phyloP scores from a whole-genome alignment of 371 early-diverging fungal genomes.

The Mucor irregularis region DNA sequence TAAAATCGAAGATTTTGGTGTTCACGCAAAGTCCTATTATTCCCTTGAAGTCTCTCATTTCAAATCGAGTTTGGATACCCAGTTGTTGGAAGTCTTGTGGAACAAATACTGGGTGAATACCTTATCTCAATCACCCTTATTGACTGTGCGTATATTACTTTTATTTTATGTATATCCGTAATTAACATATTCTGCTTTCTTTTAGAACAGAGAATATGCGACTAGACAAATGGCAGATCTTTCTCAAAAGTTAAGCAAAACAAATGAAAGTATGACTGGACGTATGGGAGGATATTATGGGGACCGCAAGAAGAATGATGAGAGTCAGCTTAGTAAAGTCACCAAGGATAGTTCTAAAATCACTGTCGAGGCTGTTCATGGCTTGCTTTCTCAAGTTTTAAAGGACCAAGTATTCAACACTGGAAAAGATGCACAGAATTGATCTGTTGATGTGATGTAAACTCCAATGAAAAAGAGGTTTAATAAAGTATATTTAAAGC shows the following conservation, averaged over 20 bases:
- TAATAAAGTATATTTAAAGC: too few species aligned
- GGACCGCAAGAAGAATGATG: constrained; percentile 66
- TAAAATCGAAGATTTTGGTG: constrained; percentile 98
- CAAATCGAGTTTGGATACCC: constrained; percentile 87
- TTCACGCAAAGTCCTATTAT: constrained; percentile 93
- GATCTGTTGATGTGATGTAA: too few species aligned
- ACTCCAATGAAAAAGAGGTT: too few species aligned
- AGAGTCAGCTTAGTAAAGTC: constrained; percentile 70
- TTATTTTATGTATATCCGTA: background rate
- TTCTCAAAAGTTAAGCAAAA: constrained; percentile 81
- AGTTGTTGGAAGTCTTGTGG: constrained; percentile 91
- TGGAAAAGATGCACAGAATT: constrained; percentile 3
- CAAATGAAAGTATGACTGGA: constrained; percentile 61
- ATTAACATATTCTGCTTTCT: background rate
- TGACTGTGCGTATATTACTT: constrained; percentile 58
- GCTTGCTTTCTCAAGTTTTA: constrained; percentile 78
- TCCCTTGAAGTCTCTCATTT: constrained; percentile 90
- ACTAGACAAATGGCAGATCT: constrained; percentile 80
- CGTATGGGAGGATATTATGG: constrained; percentile 59
- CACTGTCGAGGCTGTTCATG: constrained; percentile 78
- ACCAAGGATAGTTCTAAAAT: constrained; percentile 83
- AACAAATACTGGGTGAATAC: constrained; percentile 97
- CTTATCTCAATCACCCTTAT: constrained; percentile 87
- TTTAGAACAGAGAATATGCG: constrained; percentile 80
- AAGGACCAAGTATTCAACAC: constrained; percentile 79